phyloP scores from a whole-genome alignment of 2,329 filamentous ascomycete species.

The Septoria petroselini region DNA sequence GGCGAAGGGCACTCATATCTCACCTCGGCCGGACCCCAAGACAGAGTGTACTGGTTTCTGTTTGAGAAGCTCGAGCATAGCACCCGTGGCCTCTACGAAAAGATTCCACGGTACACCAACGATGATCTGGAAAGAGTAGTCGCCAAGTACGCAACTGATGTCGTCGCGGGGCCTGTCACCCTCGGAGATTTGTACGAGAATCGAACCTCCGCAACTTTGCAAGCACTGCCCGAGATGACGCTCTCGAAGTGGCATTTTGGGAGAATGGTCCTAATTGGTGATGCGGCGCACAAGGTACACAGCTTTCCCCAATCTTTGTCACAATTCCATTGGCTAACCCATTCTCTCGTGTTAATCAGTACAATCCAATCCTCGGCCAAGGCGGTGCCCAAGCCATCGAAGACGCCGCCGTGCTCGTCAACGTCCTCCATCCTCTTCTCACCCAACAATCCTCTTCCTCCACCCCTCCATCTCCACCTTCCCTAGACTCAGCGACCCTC shows the following conservation, averaged over 20 bases:
- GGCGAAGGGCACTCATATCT: too few relatives aligned
- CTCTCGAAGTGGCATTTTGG: constrained; percentile 1
- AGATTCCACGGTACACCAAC: too few relatives aligned
- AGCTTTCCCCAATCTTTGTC: too few relatives aligned
- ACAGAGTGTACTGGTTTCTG: constrained; percentile 11
- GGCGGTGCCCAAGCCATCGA: constrained; percentile 9
- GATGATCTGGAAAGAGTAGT: too few relatives aligned
- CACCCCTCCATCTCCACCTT: too few relatives aligned
- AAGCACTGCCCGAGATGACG: constrained; percentile 1
- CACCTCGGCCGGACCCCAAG: too few relatives aligned
- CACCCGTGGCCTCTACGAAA: too few relatives aligned
- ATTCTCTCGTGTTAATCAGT: too few relatives aligned
- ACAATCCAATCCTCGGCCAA: constrained; percentile 8
- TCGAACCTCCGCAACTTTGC: not conserved
- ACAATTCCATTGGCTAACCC: too few relatives aligned
- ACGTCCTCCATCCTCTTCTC: not conserved
- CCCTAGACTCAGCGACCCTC: too few relatives aligned
- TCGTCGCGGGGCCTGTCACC: not conserved
- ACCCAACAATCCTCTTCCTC: too few relatives aligned
- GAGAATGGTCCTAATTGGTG: constrained; percentile 6
- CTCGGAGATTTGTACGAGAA: constrained; percentile 3
- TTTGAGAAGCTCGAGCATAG: not conserved
- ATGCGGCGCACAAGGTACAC: constrained; percentile 11
- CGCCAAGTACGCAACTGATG: not conserved
- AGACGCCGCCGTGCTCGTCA: constrained; percentile 6